Percentiles rank a stretch among this genome's conserved stretches.
These are phyloP conservation scores for Pseudogymnoascus verrucosus DNA, from an alignment of 2,329 filamentous ascomycete species.

Conservation along the genomic window DNA sequence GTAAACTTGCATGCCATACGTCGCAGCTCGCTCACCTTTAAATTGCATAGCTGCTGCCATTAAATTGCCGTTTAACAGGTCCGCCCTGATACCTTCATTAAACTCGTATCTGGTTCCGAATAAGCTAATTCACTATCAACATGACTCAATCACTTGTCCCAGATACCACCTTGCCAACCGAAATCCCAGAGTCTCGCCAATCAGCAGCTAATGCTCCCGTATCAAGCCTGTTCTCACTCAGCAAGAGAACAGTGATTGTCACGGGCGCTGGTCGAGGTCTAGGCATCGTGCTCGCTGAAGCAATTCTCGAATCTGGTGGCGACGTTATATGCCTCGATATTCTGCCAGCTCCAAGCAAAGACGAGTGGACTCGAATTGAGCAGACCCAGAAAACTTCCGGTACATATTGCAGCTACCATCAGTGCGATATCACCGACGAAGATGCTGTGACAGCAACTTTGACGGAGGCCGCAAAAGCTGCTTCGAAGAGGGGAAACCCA, in stretches of 20 bases:
- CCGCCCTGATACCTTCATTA: too few relatives aligned
- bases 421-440: conserved; percentile 42
- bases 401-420: conserved; percentile 26
- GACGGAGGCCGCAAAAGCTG: too few relatives aligned
- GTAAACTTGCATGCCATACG: too few relatives aligned
- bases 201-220: conserved; percentile 24
- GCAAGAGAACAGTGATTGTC: conserved; percentile 37
- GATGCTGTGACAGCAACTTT: conserved; percentile 29
- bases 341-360: conserved; percentile 29
- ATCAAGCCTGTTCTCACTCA: conserved; percentile 37
- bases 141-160: conserved; percentile 9
- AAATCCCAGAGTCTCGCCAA: conserved; percentile 26
- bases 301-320: conserved; percentile 42
- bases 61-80: too few relatives aligned
- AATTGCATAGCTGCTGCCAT: too few relatives aligned
- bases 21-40: too few relatives aligned
- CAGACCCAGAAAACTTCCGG: too few relatives aligned
- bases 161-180: conserved; percentile 10
- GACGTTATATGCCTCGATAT: conserved; percentile 43
- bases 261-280: conserved; percentile 46
- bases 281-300: conserved; percentile 41
- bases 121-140: too few relatives aligned
- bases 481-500: not conserved
- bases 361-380: conserved; percentile 30
- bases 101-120: too few relatives aligned